Base-by-base conservation (phyloP, 306 rosid species). In the Trifolium dubium region DNA sequence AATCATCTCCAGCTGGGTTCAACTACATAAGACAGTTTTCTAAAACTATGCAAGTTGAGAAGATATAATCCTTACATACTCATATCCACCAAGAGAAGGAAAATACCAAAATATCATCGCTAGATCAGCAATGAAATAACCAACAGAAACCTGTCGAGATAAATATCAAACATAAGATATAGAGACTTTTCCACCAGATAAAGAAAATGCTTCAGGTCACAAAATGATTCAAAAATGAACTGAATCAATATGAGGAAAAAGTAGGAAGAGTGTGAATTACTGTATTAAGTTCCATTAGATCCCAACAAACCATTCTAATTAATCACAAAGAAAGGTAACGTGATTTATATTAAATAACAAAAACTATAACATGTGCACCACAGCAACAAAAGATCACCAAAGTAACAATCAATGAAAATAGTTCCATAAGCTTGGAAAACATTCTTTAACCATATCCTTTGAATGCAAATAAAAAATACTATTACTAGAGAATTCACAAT, bases 81-180 rank as follows among this genome's bases (percentile, higher is more conserved):
- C 97, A 87, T 85, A 64, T 83, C 98, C 98, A 76, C 98, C 98
- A 28, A 93, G 83, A 66, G 93, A 78, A 83, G 97, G 97, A 79
- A 86, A 89, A 74, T 84, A 88, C 96, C 98, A 91, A 67, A 78
- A 70, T 83, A 93, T 93, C 89, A 86, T 88, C 76, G 69, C 97
- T 30, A 91, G 44, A 85, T 93, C 98, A 29, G 89, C 71, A 28
- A 93, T 51, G 81, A 93, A 93, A 89, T 93, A 93, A 72, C 97
- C 98, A 73, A 85, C 89, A 75, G 97, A 93, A 69, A 81, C 85
- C 98, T 93, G 91, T 73, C 49, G 65, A 69, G 77, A 39, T 63
- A 62, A 81, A 67, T 67, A 46, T 53, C 58, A 64, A 64, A 69
- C 31, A 68, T 58, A 46, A 73, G 46, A 81, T 53, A 77, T 19